A percentile compares a stretch with the other conserved stretches of the same genome.
These are phyloP conservation scores for Naganishia vaughanmartiniae DNA, from an alignment of 768 basidiomycete genomes.

Conservation along the genomic window DNA sequence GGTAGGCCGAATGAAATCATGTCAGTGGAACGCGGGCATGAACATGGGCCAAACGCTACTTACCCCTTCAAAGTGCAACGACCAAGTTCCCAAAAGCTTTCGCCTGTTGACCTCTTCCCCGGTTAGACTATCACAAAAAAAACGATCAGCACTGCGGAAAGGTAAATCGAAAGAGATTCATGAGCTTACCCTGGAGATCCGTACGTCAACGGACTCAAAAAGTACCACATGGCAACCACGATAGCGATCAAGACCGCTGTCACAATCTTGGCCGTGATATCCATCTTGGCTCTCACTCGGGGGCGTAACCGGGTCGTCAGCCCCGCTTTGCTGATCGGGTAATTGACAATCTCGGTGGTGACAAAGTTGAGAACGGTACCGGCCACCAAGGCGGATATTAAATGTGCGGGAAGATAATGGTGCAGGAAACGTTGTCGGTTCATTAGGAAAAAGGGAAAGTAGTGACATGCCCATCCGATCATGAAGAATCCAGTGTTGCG, in stretches of 20 bases:
- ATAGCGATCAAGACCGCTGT: conserved; percentile 62
- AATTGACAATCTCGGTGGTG: conserved; percentile 84
- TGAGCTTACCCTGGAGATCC: conserved; percentile 87
- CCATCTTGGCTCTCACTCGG: conserved; percentile 63
- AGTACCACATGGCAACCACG: conserved; percentile 59
- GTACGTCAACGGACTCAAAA: conserved; percentile 85
- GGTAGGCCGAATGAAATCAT: neutral
- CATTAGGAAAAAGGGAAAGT: conserved; percentile 97
- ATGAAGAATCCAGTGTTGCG: conserved; percentile 96
- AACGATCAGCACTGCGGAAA: neutral
- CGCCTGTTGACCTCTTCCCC: conserved; percentile 81
- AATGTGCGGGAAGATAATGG: conserved; percentile 94
- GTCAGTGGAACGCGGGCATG: neutral
- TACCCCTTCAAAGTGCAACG: conserved; percentile 63
- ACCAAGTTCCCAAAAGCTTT: conserved; percentile 83
- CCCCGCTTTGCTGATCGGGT: conserved; percentile 76
- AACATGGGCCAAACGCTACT: neutral
- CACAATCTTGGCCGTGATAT: conserved; percentile 61
- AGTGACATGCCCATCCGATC: conserved; percentile 90
- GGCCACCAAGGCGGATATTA: conserved; percentile 85
- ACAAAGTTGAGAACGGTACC: conserved; percentile 89
- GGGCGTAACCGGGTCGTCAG: conserved; percentile 62
- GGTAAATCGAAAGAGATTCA: neutral
- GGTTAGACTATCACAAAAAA: conserved; percentile 61
- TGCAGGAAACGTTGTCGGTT: conserved; percentile 94